These are phyloP conservation scores for Ceratocystis albifundus DNA, from an alignment of 2,329 filamentous ascomycete genomes.

Conservation along the genomic window DNA sequence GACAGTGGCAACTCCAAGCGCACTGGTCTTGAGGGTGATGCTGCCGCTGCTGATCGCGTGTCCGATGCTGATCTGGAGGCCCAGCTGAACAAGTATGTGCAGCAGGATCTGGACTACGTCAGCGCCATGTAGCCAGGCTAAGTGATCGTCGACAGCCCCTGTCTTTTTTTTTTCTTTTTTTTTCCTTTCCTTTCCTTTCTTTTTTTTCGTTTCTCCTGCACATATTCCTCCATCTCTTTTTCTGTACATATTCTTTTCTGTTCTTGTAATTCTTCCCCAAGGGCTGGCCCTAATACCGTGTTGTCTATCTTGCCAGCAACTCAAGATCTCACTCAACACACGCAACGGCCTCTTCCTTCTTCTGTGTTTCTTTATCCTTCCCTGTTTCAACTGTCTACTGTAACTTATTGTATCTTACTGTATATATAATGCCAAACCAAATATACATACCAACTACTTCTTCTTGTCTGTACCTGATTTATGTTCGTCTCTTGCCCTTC, in stretches of 20 bases:
- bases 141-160: background rate
- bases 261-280: background rate
- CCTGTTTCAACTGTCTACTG: background rate
- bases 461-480: background rate
- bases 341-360: background rate
- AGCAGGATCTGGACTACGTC: slow-evolving; percentile 31
- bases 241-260: slow-evolving; percentile 4
- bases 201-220: slow-evolving; percentile 7
- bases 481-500: no score
- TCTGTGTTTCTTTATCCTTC: background rate
- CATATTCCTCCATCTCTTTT: background rate
- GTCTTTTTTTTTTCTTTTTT: no score
- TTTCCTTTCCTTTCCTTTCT: no score
- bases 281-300: background rate
- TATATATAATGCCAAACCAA: background rate
- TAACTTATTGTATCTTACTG: background rate
- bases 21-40: slow-evolving; percentile 15
- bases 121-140: slow-evolving; percentile 21
- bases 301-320: background rate
- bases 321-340: background rate
- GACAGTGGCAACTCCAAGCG: slow-evolving; percentile 11
- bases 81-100: slow-evolving; percentile 31
- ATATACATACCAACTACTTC: background rate
- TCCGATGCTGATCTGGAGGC: slow-evolving; percentile 33
- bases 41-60: slow-evolving; percentile 22